These are phyloP conservation scores for Leptographium lundbergii DNA, from an alignment of 2,329 filamentous ascomycete species.

Conservation along the genomic window DNA sequence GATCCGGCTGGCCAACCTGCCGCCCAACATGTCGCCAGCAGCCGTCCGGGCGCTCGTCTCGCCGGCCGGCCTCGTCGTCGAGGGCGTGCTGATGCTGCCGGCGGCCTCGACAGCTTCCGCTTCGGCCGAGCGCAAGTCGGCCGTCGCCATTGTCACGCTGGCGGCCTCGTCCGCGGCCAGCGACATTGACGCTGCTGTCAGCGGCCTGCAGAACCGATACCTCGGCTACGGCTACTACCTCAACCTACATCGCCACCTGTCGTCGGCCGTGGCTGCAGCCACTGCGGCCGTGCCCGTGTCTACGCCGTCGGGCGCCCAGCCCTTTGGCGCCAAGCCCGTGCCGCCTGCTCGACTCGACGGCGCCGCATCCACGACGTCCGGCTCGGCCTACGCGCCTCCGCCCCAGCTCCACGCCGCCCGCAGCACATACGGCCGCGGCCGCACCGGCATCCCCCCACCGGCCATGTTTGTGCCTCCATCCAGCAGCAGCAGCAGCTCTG, in stretches of 20 bases:
- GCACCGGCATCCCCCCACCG: slow-evolving; percentile 45
- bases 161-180: slow-evolving; percentile 69
- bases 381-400: background rate
- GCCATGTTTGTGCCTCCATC: slow-evolving; percentile 49
- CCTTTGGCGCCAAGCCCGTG: slow-evolving; percentile 9
- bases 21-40: slow-evolving; percentile 45
- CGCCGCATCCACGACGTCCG: background rate
- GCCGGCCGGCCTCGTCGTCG: slow-evolving; percentile 45
- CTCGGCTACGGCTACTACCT: slow-evolving; percentile 76
- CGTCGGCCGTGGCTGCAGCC: slow-evolving; percentile 47
- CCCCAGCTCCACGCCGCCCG: background rate
- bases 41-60: slow-evolving; percentile 48
- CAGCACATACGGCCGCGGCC: background rate
- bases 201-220: slow-evolving; percentile 68
- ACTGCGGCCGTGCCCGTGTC: background rate
- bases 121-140: slow-evolving; percentile 53
- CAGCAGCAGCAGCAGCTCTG: slow-evolving; percentile 19
- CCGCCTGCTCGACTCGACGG: slow-evolving; percentile 13
- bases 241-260: slow-evolving; percentile 68
- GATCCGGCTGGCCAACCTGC: slow-evolving; percentile 46
- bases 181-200: slow-evolving; percentile 73
- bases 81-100: slow-evolving; percentile 60
- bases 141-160: slow-evolving; percentile 68
- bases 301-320: slow-evolving; percentile 19
- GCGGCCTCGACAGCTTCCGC: slow-evolving; percentile 32